These are phyloP conservation scores for Oryza longistaminata DNA, from an alignment of 176 grass and related monocot species.

Conservation along the genomic window DNA sequence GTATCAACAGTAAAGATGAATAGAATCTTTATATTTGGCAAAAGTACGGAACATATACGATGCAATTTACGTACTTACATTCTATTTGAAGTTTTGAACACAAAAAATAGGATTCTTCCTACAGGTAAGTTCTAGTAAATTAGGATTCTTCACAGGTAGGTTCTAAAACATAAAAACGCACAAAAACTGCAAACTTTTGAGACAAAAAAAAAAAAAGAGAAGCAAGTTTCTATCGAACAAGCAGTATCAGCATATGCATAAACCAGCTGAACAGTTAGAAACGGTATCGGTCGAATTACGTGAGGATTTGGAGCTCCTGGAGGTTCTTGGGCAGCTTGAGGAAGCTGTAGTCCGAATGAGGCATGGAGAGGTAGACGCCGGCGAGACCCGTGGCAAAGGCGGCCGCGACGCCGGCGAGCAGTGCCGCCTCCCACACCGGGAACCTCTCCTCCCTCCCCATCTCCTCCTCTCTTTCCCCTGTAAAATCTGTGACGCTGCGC, in stretches of 20 bases:
- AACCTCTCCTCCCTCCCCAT: slow-evolving; percentile 56
- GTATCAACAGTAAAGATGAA: neutral
- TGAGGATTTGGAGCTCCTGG: slow-evolving; percentile 67
- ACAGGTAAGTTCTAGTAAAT: neutral
- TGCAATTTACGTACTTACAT: neutral
- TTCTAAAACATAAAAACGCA: neutral
- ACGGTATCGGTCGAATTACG: slow-evolving; percentile 35
- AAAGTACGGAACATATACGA: neutral
- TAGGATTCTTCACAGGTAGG: neutral
- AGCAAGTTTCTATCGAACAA: neutral
- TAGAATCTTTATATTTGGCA: neutral
- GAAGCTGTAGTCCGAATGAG: slow-evolving; percentile 49
- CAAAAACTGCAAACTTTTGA: neutral
- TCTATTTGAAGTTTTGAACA: neutral
- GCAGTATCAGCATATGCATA: neutral
- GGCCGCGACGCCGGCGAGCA: slow-evolving; percentile 40
- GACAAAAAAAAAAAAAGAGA: neutral
- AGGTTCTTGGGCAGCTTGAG: slow-evolving; percentile 52
- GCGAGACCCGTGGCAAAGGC: slow-evolving; percentile 54
- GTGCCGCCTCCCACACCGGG: slow-evolving; percentile 54
- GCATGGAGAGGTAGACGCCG: slow-evolving; percentile 77
- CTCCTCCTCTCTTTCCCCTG: neutral
- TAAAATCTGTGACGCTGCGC: slow-evolving; percentile 3
- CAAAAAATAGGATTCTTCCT: neutral
- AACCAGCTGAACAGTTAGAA: neutral